Base-by-base conservation (phyloP, 805 yeast species). In the Zygosaccharomyces bisporus region DNA sequence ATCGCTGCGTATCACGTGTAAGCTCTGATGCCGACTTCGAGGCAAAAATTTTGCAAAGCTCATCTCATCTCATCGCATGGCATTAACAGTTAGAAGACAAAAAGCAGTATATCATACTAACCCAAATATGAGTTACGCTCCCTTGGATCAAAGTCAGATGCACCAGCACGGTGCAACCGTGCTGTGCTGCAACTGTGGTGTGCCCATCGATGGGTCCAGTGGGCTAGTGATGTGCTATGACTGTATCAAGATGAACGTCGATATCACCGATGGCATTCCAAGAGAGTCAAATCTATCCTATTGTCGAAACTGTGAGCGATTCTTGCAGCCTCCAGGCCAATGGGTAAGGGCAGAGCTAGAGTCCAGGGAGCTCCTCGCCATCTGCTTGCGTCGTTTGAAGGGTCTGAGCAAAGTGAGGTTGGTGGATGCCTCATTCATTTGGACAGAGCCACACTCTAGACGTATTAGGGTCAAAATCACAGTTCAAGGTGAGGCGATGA, bases 371-470 rank as follows among this genome's bases (percentile, higher is more conserved):
- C 72, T 93, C 42, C 72, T 93, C 50, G 98, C 99, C 1, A 71
- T 93, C 34, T 86, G 97, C 71, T 72, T 93, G 52, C 81, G 91
- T 68, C 79, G 91, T 63, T 73, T 93, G 59, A 87, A 85, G 57
- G 98, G 98, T 45, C 73, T 93, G 54, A 81, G 79, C 53, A 85
- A 86, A 59, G 93, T 89, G 36, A 74, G 96, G 56, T 72, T 93
- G 48, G 80, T 88, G 33, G 98, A 93, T 69, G 99, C 99, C 2
- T 78, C 90, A 4, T 93, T 90, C 58, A 80, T 95, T 50, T 93
- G 99, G 99, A 93, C 99, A 1, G 99, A 93, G 70, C 99, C 99
- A 3, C 99, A 93, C 67, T 89, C 97, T 20, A 79, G 99, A 67
- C 83, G 99, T 73, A 80, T 91, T 49, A 81, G 89, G 66, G 80